phyloP scores from a whole-genome alignment of 1,139 yeast genomes.

The Magnusiomyces suaveolens region DNA sequence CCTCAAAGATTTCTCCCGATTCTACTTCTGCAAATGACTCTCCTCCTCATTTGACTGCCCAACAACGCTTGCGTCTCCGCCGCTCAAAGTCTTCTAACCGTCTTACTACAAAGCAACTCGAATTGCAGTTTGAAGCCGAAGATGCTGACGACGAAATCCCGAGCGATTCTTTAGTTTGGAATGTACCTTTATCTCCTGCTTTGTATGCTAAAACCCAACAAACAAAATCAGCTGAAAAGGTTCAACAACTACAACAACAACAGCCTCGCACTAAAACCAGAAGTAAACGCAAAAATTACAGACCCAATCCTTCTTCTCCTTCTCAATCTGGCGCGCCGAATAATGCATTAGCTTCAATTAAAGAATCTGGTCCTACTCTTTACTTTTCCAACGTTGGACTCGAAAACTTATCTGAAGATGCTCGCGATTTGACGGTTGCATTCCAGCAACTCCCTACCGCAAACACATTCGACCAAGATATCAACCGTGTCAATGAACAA shows the following conservation, averaged over 20 bases:
- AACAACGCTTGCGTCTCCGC: conserved; percentile 10
- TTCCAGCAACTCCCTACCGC: conserved; percentile 26
- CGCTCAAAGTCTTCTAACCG: conserved; percentile 9
- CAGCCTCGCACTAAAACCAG: conserved; percentile 1
- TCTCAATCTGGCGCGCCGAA: no score
- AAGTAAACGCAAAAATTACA: no score
- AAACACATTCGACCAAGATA: conserved; percentile 3
- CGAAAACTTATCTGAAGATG: conserved; percentile 36
- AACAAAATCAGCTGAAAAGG: not conserved
- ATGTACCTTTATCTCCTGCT: conserved; percentile 56
- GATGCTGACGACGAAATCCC: conserved; percentile 45
- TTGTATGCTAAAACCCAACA: conserved; percentile 30
- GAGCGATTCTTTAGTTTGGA: conserved; percentile 45
- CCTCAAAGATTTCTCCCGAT: no score
- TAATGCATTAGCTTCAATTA: conserved; percentile 13
- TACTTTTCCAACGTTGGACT: conserved; percentile 18
- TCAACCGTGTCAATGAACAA: conserved; percentile 7
- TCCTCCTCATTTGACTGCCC: conserved; percentile 12
- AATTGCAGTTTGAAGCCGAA: conserved; percentile 27
- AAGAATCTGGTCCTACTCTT: conserved; percentile 22
- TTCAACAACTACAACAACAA: no score
- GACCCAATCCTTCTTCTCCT: no score
- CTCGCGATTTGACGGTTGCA: conserved; percentile 40
- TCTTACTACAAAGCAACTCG: conserved; percentile 29
- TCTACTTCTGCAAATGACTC: no score